Conservation (phyloP, 2,329 filamentous ascomycete genomes). For the Aspergillus novoparasiticus region DNA sequence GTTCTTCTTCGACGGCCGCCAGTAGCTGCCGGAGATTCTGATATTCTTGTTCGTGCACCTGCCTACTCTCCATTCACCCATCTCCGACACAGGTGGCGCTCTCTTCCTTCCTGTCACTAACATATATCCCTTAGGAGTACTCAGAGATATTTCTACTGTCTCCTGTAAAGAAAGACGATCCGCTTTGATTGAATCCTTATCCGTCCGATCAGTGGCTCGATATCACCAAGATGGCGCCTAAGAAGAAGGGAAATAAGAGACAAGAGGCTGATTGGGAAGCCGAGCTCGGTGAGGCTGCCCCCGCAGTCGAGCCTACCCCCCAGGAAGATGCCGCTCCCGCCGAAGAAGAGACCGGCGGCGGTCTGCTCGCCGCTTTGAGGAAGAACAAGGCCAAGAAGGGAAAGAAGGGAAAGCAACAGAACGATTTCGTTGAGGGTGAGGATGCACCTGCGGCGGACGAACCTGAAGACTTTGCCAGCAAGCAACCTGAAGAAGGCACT, state of each 20-base stretch:
- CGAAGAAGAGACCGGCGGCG: conserved; percentile 61
- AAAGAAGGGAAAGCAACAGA: conserved; percentile 77
- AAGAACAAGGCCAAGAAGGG: conserved; percentile 86
- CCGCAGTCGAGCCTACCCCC: conserved; percentile 48
- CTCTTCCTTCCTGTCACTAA: neutral
- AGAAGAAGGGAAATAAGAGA: conserved; percentile 91
- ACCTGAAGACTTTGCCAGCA: conserved; percentile 56
- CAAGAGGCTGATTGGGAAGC: conserved; percentile 92
- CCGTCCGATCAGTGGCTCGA: conserved; percentile 2
- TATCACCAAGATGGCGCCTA: conserved; percentile 72
- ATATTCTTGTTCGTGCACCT: conserved; percentile 20
- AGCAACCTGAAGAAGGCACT: conserved; percentile 78
- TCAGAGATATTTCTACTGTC: neutral
- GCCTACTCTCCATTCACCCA: neutral
- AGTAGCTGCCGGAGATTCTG: conserved; percentile 14
- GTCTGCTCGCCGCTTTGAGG: conserved; percentile 76
- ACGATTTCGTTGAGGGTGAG: conserved; percentile 75
- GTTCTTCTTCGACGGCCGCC: conserved; percentile 11
- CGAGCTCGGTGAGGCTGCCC: conserved; percentile 76
- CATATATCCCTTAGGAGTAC: neutral
- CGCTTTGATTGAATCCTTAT: neutral
- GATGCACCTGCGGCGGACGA: conserved; percentile 49
- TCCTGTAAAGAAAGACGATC: neutral
- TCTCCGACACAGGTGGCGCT: neutral
- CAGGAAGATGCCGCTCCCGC: conserved; percentile 51